Percentiles rank a stretch among this genome's conserved stretches.
phyloP scores from a whole-genome alignment of 352 stramenopile species.

The Phytophthora crassamura region DNA sequence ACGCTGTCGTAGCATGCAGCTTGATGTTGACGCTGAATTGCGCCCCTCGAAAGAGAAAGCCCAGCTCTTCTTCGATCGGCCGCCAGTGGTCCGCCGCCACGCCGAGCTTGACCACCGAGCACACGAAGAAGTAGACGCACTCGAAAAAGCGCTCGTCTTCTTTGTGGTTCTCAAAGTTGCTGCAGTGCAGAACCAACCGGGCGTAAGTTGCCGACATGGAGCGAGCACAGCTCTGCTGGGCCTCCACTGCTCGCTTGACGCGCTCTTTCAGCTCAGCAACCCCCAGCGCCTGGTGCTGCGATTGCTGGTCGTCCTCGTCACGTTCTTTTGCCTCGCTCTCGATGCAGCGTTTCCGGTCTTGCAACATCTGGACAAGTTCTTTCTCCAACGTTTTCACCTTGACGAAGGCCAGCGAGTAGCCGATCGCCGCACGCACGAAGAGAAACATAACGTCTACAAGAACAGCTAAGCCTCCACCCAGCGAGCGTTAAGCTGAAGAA shows the following conservation, averaged over 20 bases:
- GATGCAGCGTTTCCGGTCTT: constrained; percentile 31
- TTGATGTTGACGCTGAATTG: constrained; percentile 76
- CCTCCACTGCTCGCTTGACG: constrained; percentile 37
- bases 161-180: constrained; percentile 86
- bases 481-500: too few species aligned
- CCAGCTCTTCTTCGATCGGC: constrained; percentile 70
- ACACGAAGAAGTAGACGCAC: constrained; percentile 83
- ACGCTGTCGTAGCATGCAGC: constrained; percentile 39
- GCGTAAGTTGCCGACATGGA: constrained; percentile 66
- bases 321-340: constrained; percentile 27
- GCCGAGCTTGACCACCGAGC: constrained; percentile 73
- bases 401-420: constrained; percentile 71
- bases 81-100: constrained; percentile 62
- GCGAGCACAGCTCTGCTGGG: constrained; percentile 36
- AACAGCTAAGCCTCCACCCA: too few species aligned
- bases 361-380: constrained; percentile 35
- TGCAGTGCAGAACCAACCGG: constrained; percentile 79
- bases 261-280: constrained; percentile 37
- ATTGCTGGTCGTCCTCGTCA: constrained; percentile 37
- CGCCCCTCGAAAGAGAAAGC: constrained; percentile 76
- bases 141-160: constrained; percentile 87
- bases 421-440: constrained; percentile 70
- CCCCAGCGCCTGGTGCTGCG: constrained; percentile 11
- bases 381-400: constrained; percentile 63
- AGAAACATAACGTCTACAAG: constrained; percentile 71